These are phyloP conservation scores for Posidonia oceanica DNA, from an alignment of 116 monocot genomes.

Conservation along the genomic window DNA sequence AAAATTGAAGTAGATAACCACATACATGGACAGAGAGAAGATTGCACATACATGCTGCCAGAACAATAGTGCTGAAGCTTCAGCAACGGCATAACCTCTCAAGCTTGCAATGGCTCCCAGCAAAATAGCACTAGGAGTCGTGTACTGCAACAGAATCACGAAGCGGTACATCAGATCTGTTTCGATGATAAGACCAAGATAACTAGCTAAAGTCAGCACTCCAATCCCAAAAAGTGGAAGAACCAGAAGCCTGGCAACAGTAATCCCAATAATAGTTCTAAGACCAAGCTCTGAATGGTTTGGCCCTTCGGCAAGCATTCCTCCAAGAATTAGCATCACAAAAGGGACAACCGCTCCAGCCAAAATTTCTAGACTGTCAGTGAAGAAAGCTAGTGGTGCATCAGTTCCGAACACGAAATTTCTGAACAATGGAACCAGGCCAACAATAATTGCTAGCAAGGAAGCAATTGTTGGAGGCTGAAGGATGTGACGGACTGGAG, in stretches of 20 bases:
- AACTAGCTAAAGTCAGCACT: slow-evolving; percentile 47
- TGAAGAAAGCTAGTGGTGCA: slow-evolving; percentile 74
- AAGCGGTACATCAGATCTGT: slow-evolving; percentile 66
- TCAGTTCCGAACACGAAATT: slow-evolving; percentile 59
- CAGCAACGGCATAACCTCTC: slow-evolving; percentile 81
- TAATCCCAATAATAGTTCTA: slow-evolving; percentile 62
- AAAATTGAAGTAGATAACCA: slow-evolving; percentile 78
- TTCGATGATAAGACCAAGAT: slow-evolving; percentile 37
- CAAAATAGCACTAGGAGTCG: slow-evolving; percentile 76
- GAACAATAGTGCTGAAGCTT: slow-evolving; percentile 80
- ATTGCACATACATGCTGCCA: slow-evolving; percentile 89
- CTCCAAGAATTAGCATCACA: slow-evolving; percentile 89
- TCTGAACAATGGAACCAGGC: slow-evolving; percentile 58
- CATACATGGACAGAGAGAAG: slow-evolving; percentile 63
- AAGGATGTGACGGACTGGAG: slow-evolving; percentile 77
- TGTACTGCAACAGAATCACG: slow-evolving; percentile 79
- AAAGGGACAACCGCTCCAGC: slow-evolving; percentile 81
- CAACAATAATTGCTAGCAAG: slow-evolving; percentile 65
- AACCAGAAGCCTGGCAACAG: slow-evolving; percentile 61
- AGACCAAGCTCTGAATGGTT: slow-evolving; percentile 62
- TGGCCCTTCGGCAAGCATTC: slow-evolving; percentile 85
- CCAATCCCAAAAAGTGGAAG: slow-evolving; percentile 76
- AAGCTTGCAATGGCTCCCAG: slow-evolving; percentile 90
- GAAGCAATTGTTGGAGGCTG: slow-evolving; percentile 97
- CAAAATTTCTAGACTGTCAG: slow-evolving; percentile 82